Evolutionary conservation across 345 rosid genomes (phyloP).

Genomic region (Trapa incisa): DNA sequence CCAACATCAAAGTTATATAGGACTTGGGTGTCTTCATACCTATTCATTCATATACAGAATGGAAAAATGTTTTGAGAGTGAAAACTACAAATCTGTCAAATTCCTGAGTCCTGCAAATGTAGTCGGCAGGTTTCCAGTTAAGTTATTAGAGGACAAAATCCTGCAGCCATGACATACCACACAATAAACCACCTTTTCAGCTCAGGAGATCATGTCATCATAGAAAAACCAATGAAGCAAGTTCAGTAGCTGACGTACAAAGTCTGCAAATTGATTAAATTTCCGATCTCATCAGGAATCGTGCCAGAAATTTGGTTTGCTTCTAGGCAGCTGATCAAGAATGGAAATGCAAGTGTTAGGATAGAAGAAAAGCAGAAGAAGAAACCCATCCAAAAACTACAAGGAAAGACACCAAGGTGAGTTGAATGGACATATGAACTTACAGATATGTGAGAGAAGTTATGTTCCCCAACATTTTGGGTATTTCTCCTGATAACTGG

Average conservation of each 20-base stretch:
- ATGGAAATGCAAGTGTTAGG: not conserved
- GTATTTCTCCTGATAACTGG: slow-evolving; percentile 32
- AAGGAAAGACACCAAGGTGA: too few species aligned
- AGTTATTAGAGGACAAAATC: slow-evolving; percentile 41
- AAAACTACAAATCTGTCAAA: slow-evolving; percentile 38
- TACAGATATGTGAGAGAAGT: slow-evolving; percentile 27
- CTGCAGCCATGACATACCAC: slow-evolving; percentile 16
- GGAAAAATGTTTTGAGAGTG: not conserved
- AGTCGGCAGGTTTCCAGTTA: slow-evolving; percentile 37
- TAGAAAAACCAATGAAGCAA: not conserved
- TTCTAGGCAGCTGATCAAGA: slow-evolving; percentile 28
- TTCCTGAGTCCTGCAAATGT: slow-evolving; percentile 30
- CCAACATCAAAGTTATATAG: slow-evolving; percentile 5
- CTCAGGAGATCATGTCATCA: not conserved
- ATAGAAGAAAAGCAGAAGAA: not conserved
- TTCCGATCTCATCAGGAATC: slow-evolving; percentile 32
- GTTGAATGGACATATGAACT: slow-evolving; percentile 1
- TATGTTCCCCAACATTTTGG: slow-evolving; percentile 25
- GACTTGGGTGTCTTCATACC: not conserved
- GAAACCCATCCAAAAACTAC: not conserved
- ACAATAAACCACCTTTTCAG: not conserved
- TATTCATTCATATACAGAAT: not conserved
- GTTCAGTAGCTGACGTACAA: slow-evolving; percentile 24
- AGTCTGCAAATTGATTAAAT: slow-evolving; percentile 25
- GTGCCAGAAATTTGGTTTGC: slow-evolving; percentile 34